These are phyloP conservation scores for Pseudocercospora fuligena DNA, from an alignment of 2,329 filamentous ascomycete genomes.

Conservation along the genomic window DNA sequence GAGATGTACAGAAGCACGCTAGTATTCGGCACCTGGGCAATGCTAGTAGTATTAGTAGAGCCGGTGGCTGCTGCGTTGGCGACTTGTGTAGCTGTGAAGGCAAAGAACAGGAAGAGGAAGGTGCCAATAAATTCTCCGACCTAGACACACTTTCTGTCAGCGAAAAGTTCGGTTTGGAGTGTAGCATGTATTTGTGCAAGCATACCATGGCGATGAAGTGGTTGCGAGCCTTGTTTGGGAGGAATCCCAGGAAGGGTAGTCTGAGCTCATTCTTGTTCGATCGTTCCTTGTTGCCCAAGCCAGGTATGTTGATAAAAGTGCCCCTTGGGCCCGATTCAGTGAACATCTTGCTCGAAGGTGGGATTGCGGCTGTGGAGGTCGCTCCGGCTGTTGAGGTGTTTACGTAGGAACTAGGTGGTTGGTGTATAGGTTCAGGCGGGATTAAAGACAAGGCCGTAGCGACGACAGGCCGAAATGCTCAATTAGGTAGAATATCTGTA, in stretches of 20 bases:
- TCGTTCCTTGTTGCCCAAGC: conserved; percentile 18
- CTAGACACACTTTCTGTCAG: not conserved
- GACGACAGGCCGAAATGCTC: not conserved
- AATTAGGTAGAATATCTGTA: conserved; percentile 6
- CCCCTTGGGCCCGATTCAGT: conserved; percentile 40
- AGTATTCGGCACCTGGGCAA: conserved; percentile 41
- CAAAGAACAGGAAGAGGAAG: conserved; percentile 52
- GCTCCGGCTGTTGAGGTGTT: conserved; percentile 8
- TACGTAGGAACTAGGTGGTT: conserved; percentile 5
- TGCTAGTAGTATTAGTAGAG: conserved; percentile 4
- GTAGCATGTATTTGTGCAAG: not conserved
- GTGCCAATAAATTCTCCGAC: conserved; percentile 52
- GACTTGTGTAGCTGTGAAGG: conserved; percentile 46
- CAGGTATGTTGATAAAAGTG: conserved; percentile 37
- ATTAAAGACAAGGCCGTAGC: conserved; percentile 8
- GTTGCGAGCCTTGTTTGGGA: conserved; percentile 50
- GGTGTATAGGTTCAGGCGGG: conserved; percentile 6
- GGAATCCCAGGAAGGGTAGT: conserved; percentile 47
- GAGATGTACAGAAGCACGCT: conserved; percentile 45
- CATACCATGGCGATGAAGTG: conserved; percentile 49
- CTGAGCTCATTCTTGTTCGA: conserved; percentile 43
- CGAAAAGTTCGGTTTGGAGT: not conserved
- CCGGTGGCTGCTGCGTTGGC: conserved; percentile 44
- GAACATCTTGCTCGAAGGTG: conserved; percentile 43
- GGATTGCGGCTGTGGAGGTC: conserved; percentile 12